phyloP scores from a whole-genome alignment of 305 asterid species.

The Rubia peregrina region DNA sequence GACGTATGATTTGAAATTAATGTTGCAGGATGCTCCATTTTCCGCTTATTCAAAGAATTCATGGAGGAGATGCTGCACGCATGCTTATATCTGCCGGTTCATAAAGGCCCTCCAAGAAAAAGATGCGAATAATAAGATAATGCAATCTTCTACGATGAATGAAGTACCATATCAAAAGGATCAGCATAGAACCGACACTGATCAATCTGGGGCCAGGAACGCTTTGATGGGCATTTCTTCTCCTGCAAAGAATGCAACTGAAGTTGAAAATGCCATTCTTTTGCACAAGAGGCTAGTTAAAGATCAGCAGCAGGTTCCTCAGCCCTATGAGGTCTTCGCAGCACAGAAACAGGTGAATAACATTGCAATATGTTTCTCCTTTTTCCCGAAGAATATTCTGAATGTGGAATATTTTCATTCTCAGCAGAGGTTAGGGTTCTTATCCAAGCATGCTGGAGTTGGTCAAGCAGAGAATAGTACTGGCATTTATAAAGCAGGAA shows the following conservation, averaged over 20 bases:
- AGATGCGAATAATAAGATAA: slow-evolving; percentile 24
- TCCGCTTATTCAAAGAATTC: slow-evolving; percentile 30
- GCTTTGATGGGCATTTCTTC: slow-evolving; percentile 20
- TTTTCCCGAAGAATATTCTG: neutral
- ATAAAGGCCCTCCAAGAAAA: slow-evolving; percentile 42
- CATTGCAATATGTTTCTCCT: neutral
- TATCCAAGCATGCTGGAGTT: slow-evolving; percentile 37
- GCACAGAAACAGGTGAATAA: slow-evolving; percentile 36
- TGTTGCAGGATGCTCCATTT: slow-evolving; percentile 29
- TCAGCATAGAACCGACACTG: slow-evolving; percentile 9
- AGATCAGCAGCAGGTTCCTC: slow-evolving; percentile 44
- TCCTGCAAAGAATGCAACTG: slow-evolving; percentile 30
- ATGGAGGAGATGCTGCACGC: slow-evolving; percentile 57
- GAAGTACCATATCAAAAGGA: slow-evolving; percentile 29
- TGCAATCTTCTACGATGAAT: slow-evolving; percentile 28
- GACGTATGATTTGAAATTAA: slow-evolving; percentile 1
- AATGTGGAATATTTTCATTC: neutral
- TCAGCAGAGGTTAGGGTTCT: slow-evolving; percentile 40
- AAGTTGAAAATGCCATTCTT: slow-evolving; percentile 41
- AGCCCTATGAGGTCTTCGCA: slow-evolving; percentile 25
- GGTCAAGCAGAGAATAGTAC: slow-evolving; percentile 22
- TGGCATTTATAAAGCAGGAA: slow-evolving; percentile 23
- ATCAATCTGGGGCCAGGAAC: slow-evolving; percentile 18
- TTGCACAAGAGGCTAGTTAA: slow-evolving; percentile 44
- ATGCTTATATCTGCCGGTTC: slow-evolving; percentile 52